These are phyloP conservation scores for Coniella vitis DNA, from an alignment of 2,329 filamentous ascomycete genomes.

Conservation along the genomic window DNA sequence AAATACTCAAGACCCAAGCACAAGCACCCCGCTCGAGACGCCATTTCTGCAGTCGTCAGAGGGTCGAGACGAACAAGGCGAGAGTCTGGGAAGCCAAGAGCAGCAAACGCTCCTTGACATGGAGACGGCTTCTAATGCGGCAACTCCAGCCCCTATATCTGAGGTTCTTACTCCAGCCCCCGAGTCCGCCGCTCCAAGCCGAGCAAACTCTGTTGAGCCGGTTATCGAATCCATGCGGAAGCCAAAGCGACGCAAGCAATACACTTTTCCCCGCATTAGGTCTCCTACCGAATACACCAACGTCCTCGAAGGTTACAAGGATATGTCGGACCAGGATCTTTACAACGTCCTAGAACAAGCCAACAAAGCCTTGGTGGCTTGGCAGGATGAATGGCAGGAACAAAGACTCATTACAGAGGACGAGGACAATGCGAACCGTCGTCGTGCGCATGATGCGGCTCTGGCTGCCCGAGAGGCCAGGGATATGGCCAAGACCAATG, in stretches of 20 bases:
- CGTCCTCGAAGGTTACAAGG: conserved; percentile 42
- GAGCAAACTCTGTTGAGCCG: conserved; percentile 11
- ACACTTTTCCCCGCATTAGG: conserved; percentile 43
- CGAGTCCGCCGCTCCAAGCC: conserved; percentile 12
- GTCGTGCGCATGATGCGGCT: conserved; percentile 38
- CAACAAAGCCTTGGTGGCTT: conserved; percentile 40
- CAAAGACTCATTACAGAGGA: conserved; percentile 47
- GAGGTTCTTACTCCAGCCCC: conserved; percentile 11
- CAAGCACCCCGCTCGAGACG: conserved; percentile 10
- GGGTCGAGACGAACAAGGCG: conserved; percentile 3
- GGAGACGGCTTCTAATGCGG: conserved; percentile 13
- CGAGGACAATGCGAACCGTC: conserved; percentile 49
- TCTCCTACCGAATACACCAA: conserved; percentile 42
- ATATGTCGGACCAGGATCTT: conserved; percentile 40
- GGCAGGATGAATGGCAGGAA: conserved; percentile 48
- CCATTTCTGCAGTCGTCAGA: conserved; percentile 9
- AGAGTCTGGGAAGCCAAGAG: conserved; percentile 10
- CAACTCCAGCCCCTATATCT: conserved; percentile 21
- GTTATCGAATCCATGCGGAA: conserved; percentile 12
- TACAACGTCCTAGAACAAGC: conserved; percentile 37
- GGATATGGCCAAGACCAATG: conserved; percentile 22
- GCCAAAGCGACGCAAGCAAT: conserved; percentile 26
- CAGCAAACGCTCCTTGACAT: conserved; percentile 4
- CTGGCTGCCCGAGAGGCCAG: conserved; percentile 28
- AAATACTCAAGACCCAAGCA: conserved; percentile 6